phyloP scores from a whole-genome alignment of 2,329 filamentous ascomycete species.

The Tolypocladium paradoxum region DNA sequence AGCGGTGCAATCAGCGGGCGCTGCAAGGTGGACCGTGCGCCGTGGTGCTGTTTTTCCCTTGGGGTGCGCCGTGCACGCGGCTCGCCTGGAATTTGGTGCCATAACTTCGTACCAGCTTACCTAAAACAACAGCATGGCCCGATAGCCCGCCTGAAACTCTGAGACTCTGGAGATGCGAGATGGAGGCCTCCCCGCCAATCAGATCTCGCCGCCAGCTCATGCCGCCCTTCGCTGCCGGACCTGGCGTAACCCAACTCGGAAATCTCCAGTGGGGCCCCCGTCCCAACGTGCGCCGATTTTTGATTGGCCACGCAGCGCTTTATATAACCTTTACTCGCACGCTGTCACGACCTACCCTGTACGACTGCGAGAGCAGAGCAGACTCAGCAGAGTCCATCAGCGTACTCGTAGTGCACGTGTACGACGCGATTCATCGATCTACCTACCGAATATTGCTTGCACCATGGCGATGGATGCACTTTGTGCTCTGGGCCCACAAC shows the following conservation, averaged over 20 bases:
- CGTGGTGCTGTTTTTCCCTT: constrained; percentile 1
- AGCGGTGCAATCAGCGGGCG: neutral
- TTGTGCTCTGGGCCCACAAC: neutral
- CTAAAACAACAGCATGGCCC: neutral
- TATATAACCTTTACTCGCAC: no score
- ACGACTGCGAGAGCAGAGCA: neutral
- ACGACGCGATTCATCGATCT: neutral
- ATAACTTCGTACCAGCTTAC: neutral
- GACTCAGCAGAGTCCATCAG: neutral
- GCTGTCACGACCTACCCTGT: neutral
- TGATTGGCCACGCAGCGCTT: neutral
- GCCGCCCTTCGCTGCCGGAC: neutral
- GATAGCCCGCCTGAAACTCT: no score
- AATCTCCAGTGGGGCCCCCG: neutral
- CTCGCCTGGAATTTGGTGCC: neutral
- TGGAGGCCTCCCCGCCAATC: neutral
- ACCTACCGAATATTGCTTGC: no score
- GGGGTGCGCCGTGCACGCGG: neutral
- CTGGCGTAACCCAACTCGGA: neutral
- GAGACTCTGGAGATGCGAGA: no score
- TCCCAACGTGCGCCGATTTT: neutral
- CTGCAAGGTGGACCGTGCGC: constrained; percentile 9
- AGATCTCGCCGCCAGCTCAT: neutral
- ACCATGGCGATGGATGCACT: no score
- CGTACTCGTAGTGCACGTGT: no score